A percentile compares a stretch with the other conserved stretches of the same genome.
These are phyloP conservation scores for Rhizopus sp. DNA, from an alignment of 371 early-diverging fungal genomes.

Conservation along the genomic window DNA sequence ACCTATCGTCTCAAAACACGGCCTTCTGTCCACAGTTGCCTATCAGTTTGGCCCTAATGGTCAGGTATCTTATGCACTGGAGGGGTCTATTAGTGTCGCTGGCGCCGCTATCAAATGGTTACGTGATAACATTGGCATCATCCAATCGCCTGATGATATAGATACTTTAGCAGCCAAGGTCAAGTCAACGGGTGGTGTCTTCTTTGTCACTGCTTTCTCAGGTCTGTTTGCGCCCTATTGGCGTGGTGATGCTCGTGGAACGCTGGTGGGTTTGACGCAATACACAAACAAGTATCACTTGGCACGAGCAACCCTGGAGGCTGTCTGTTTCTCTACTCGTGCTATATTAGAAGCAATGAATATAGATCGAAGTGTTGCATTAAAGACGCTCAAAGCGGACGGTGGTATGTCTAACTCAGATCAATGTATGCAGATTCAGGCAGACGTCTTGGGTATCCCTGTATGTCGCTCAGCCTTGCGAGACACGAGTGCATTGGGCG, in stretches of 20 bases:
- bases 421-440: conserved; percentile 89
- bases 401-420: conserved; percentile 94
- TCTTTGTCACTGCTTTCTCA: conserved; percentile 95
- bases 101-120: conserved; percentile 95
- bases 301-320: conserved; percentile 87
- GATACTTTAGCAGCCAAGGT: conserved; percentile 54
- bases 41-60: conserved; percentile 83
- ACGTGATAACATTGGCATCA: conserved; percentile 84
- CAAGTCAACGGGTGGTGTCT: conserved; percentile 83
- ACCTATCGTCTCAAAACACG: conserved; percentile 78
- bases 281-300: conserved; percentile 86
- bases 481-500: conserved; percentile 93
- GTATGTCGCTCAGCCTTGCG: conserved; percentile 80
- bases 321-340: conserved; percentile 87
- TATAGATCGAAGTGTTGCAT: conserved; percentile 62
- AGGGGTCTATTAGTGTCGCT: conserved; percentile 94
- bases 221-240: conserved; percentile 96
- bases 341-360: conserved; percentile 90
- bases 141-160: conserved; percentile 72
- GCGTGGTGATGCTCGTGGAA: conserved; percentile 91
- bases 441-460: conserved; percentile 81
- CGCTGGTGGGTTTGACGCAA: conserved; percentile 88
- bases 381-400: conserved; percentile 82
- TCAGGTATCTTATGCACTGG: conserved; percentile 87
- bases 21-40: conserved; percentile 90